Base-by-base conservation (phyloP, 2,329 filamentous ascomycete genomes). In the Paracoccidioides lutzii region DNA sequence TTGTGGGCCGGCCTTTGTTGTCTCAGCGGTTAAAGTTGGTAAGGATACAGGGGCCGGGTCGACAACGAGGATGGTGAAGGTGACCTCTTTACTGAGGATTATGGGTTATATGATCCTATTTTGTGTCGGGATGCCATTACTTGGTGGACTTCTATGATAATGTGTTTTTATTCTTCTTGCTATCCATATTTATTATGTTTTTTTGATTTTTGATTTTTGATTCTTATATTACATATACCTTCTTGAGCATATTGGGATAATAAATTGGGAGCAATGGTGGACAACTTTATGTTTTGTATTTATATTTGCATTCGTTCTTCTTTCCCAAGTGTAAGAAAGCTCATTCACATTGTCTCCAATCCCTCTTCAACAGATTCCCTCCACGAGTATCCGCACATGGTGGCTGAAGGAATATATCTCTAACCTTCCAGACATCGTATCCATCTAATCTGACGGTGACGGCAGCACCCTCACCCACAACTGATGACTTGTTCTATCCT, bases 1-100 rank as follows among this genome's bases (percentile, higher is more conserved):
- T 9, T 85, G 82, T 62, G 82, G 82, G 0, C 71, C 74, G 0
- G 67, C 63, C 0, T 84, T 82, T 61, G 77, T 78, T 4, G 15
- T 54, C 4, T 9, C 53, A 15, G 43, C 44, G 12, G 53, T 54
- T 9, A 42, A 30, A 7, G 43, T 49, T 28, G 53, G 53, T 2
- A 40, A 43, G 22, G 43, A 48, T n/a, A 54, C 48, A 28, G 49
- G 37, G 22, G 41, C 53, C 4, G 33, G 53, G 5, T 10, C 22
- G n/a, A 28, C 43, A 12, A 22, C 22, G 15, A 33, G 43, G 33
- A 10, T 54, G 22, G 35, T 48, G 3, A 40, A 15, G 14, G 52
- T 38, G 28, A 12, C 9, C 33, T 40, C 35, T 48, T 48, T 48
- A n/a, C 12, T 46, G 32, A 33, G 15, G 5, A 12, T 41, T 40